These are phyloP conservation scores for Thermomucor indicae-seudaticae DNA, from an alignment of 371 early-diverging fungal species.

Conservation along the genomic window DNA sequence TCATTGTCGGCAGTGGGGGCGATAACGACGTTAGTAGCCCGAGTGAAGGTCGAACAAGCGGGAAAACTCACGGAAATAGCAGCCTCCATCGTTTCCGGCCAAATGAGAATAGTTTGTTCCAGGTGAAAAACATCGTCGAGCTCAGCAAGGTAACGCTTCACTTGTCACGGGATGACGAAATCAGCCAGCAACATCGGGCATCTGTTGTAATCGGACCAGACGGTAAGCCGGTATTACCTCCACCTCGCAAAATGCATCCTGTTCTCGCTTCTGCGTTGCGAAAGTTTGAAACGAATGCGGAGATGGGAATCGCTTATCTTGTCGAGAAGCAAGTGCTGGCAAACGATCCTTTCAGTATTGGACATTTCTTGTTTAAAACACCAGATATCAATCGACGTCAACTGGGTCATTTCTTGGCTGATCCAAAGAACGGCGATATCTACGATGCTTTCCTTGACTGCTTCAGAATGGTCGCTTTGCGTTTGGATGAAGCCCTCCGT, in stretches of 20 bases:
- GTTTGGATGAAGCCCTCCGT: conserved; percentile 81
- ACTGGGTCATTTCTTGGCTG: conserved; percentile 59
- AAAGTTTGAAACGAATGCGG: conserved; percentile 70
- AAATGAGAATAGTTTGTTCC: conserved; percentile 52
- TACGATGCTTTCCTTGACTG: conserved; percentile 74
- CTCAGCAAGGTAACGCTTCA: conserved; percentile 50
- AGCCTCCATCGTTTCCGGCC: conserved; percentile 34
- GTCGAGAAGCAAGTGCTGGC: conserved; percentile 68
- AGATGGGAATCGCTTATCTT: conserved; percentile 64
- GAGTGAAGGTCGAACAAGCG: conserved; percentile 1
- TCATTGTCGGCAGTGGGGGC: conserved; percentile 26
- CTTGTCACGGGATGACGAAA: conserved; percentile 46
- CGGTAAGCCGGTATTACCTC: conserved; percentile 14
- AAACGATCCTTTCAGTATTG: conserved; percentile 69
- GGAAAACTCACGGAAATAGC: neutral
- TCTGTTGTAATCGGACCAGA: conserved; percentile 8
- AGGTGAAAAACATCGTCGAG: conserved; percentile 60
- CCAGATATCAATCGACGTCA: conserved; percentile 74
- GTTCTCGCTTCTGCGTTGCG: conserved; percentile 56
- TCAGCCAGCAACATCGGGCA: conserved; percentile 10
- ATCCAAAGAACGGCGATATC: conserved; percentile 52
- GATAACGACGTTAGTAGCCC: conserved; percentile 6
- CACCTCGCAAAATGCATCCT: conserved; percentile 56
- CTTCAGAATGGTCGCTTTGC: conserved; percentile 66
- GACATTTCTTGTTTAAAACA: conserved; percentile 78